Evolutionary conservation across 768 basidiomycete species (phyloP).

Genomic region (Leccinum subgranulosum): DNA sequence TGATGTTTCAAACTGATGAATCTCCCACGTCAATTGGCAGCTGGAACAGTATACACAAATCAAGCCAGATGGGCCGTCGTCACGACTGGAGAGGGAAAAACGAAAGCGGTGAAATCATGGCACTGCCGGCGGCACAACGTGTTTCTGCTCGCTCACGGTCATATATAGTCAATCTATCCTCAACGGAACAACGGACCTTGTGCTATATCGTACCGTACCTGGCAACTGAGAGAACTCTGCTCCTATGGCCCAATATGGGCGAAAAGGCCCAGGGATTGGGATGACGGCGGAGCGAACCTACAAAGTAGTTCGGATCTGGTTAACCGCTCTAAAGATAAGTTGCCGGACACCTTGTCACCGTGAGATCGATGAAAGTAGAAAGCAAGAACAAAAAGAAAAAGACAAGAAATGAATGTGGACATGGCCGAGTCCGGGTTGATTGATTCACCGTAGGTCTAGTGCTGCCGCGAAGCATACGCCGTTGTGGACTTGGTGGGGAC

Average conservation of each 20-base stretch:
- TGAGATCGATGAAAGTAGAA: background rate
- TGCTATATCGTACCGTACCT: slow-evolving; percentile 7
- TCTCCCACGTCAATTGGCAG: background rate
- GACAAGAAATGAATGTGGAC: background rate
- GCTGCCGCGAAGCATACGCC: background rate
- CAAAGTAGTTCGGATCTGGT: background rate
- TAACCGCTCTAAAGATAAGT: background rate
- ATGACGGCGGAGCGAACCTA: background rate
- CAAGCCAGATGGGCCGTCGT: background rate
- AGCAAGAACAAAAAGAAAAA: background rate
- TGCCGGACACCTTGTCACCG: slow-evolving; percentile 3
- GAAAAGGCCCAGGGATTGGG: background rate
- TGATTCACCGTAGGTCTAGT: background rate
- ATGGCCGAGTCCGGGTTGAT: slow-evolving; percentile 7
- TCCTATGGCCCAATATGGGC: background rate
- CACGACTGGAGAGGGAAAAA: background rate
- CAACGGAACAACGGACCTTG: background rate
- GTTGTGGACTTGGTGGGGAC: background rate
- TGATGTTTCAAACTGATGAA: background rate
- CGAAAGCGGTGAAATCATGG: background rate
- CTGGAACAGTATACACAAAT: background rate
- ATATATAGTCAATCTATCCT: background rate
- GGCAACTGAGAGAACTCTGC: slow-evolving; percentile 11
- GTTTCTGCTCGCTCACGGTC: background rate
- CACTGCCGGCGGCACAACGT: slow-evolving; percentile 3